Percentiles rank a stretch among this genome's conserved stretches.
Conservation (phyloP, 192 early-diverging fungal genomes). For the Jimgerdemannia flammicorona region DNA sequence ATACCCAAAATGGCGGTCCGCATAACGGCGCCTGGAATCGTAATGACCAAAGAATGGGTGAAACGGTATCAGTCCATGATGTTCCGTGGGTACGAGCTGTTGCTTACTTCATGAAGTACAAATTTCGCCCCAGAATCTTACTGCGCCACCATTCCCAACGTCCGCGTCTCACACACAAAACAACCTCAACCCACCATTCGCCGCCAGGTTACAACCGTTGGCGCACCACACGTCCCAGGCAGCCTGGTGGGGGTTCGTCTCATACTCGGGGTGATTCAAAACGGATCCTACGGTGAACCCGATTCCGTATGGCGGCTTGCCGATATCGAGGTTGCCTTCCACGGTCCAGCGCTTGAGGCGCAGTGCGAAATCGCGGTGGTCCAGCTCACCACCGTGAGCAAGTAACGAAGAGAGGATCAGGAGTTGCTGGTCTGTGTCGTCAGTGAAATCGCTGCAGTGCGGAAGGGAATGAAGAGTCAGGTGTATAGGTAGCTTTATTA, state of each 20-base stretch:
- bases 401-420: constrained; percentile 51
- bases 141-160: neutral
- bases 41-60: too few relatives aligned
- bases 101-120: too few relatives aligned
- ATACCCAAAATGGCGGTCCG: constrained; percentile 34
- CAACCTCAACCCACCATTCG: constrained; percentile 23
- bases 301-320: constrained; percentile 55
- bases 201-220: constrained; percentile 22
- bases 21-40: constrained; percentile 26
- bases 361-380: constrained; percentile 44
- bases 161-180: neutral
- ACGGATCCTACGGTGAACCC: constrained; percentile 47
- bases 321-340: constrained; percentile 45
- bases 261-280: constrained; percentile 38
- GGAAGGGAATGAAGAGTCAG: constrained; percentile 3
- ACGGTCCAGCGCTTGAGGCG: constrained; percentile 46
- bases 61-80: too few relatives aligned
- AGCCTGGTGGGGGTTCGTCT: constrained; percentile 38
- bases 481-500: neutral
- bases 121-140: neutral
- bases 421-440: constrained; percentile 58
- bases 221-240: constrained; percentile 37
- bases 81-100: too few relatives aligned
- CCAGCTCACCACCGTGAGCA: constrained; percentile 41
- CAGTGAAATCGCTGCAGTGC: constrained; percentile 31